phyloP scores from a whole-genome alignment of 768 basidiomycete genomes.

The Lepiota venenata region DNA sequence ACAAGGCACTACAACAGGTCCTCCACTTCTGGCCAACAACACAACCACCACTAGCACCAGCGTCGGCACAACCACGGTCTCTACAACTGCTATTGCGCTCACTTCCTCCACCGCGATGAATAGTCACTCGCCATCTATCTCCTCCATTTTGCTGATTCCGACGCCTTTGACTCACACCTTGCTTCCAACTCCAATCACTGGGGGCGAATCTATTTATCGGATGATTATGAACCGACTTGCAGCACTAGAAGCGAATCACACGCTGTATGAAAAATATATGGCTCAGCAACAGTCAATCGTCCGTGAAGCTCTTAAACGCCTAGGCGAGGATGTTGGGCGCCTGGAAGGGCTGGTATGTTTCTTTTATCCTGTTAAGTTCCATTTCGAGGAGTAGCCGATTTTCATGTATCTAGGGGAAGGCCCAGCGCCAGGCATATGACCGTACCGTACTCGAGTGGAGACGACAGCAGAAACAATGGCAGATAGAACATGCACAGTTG shows the following conservation, averaged over 20 bases:
- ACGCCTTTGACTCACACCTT: slow-evolving; percentile 12
- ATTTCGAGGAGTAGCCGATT: neutral
- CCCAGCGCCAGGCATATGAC: slow-evolving; percentile 65
- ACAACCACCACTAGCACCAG: slow-evolving; percentile 5
- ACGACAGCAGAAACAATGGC: slow-evolving; percentile 58
- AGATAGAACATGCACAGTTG: slow-evolving; percentile 69
- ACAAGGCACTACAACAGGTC: neutral
- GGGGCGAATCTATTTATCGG: slow-evolving; percentile 92
- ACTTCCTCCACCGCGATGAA: slow-evolving; percentile 4
- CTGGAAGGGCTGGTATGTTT: slow-evolving; percentile 68
- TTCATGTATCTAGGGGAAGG: slow-evolving; percentile 48
- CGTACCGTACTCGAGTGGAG: slow-evolving; percentile 68
- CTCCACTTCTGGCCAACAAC: neutral
- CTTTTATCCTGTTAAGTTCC: neutral
- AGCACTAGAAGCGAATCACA: slow-evolving; percentile 83
- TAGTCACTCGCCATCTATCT: slow-evolving; percentile 12
- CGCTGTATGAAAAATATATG: slow-evolving; percentile 79
- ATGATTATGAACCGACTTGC: slow-evolving; percentile 93
- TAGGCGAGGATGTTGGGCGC: slow-evolving; percentile 77
- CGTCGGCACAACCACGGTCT: slow-evolving; percentile 9
- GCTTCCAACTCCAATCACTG: slow-evolving; percentile 18
- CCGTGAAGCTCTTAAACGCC: slow-evolving; percentile 65
- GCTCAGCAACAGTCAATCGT: slow-evolving; percentile 84
- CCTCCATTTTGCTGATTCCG: slow-evolving; percentile 14
- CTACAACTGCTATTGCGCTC: slow-evolving; percentile 8